Evolutionary conservation across 305 asterid species (phyloP).

Genomic region (Stenogyne calaminthoides): DNA sequence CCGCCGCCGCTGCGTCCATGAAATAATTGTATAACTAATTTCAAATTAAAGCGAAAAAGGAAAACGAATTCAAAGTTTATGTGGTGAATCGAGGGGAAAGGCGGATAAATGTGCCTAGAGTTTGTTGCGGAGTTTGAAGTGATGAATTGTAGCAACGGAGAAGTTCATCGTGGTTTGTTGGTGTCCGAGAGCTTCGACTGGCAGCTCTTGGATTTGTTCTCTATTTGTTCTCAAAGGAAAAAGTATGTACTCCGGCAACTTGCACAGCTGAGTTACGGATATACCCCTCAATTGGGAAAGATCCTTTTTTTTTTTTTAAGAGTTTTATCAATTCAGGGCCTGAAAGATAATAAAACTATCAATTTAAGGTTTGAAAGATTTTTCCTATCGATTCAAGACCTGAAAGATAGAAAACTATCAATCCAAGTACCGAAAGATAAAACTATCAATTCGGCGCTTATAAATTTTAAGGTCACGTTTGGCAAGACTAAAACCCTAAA

Average conservation of each 20-base stretch:
- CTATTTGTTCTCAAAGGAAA: neutral
- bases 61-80: neutral
- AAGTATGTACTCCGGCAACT: slow-evolving; percentile 35
- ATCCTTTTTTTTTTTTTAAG: neutral
- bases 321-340: no score
- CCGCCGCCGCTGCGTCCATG: slow-evolving; percentile 62
- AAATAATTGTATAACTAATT: slow-evolving; percentile 28
- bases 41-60: no score
- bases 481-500: no score
- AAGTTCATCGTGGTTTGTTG: slow-evolving; percentile 45
- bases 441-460: no score
- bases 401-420: no score
- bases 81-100: neutral
- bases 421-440: no score
- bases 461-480: no score
- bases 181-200: slow-evolving; percentile 38
- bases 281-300: slow-evolving; percentile 22
- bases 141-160: slow-evolving; percentile 47
- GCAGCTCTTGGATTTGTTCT: slow-evolving; percentile 29
- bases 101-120: slow-evolving; percentile 32
- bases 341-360: no score
- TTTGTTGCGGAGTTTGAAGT: slow-evolving; percentile 42
- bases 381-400: no score
- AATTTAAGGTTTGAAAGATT: no score
- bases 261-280: slow-evolving; percentile 33